A percentile compares a stretch with the other conserved stretches of the same genome.
These are phyloP conservation scores for Sarocladiaceae sp. DNA, from an alignment of 2,329 filamentous ascomycete species.

Conservation along the genomic window DNA sequence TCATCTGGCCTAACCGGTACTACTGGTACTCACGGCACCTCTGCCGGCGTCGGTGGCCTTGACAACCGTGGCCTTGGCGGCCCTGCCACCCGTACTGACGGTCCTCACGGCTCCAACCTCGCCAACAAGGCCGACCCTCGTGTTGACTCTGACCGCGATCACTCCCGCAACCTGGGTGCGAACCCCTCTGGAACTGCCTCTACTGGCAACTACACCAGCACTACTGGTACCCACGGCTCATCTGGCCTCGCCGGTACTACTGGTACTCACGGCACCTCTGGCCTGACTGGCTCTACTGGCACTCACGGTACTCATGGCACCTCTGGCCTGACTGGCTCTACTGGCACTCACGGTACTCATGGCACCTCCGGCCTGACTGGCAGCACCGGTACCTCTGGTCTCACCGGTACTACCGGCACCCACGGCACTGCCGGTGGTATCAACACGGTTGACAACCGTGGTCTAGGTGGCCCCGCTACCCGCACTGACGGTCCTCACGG, in stretches of 20 bases:
- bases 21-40: neutral
- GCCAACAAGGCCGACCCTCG: slow-evolving; percentile 48
- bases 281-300: slow-evolving; percentile 26
- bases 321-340: slow-evolving; percentile 24
- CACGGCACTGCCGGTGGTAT: slow-evolving; percentile 20
- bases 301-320: slow-evolving; percentile 13
- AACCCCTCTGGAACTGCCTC: slow-evolving; percentile 18
- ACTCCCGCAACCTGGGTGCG: slow-evolving; percentile 25
- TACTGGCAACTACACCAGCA: slow-evolving; percentile 18
- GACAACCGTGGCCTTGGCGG: slow-evolving; percentile 11
- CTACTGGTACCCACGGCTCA: slow-evolving; percentile 18
- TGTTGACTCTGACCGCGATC: slow-evolving; percentile 47
- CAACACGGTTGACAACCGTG: slow-evolving; percentile 7
- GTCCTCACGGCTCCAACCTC: slow-evolving; percentile 40
- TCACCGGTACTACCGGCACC: slow-evolving; percentile 17
- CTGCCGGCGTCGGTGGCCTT: slow-evolving; percentile 9
- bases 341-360: slow-evolving; percentile 22
- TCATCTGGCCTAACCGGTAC: too few relatives aligned
- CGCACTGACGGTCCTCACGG: slow-evolving; percentile 37
- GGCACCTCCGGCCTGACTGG: slow-evolving; percentile 11
- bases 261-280: slow-evolving; percentile 16
- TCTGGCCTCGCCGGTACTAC: slow-evolving; percentile 17
- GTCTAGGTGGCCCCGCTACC: neutral
- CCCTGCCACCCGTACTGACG: slow-evolving; percentile 20
- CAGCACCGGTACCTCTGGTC: slow-evolving; percentile 16